phyloP scores from a whole-genome alignment of 2,329 filamentous ascomycete genomes.

The Furcasterigmium sp. region DNA sequence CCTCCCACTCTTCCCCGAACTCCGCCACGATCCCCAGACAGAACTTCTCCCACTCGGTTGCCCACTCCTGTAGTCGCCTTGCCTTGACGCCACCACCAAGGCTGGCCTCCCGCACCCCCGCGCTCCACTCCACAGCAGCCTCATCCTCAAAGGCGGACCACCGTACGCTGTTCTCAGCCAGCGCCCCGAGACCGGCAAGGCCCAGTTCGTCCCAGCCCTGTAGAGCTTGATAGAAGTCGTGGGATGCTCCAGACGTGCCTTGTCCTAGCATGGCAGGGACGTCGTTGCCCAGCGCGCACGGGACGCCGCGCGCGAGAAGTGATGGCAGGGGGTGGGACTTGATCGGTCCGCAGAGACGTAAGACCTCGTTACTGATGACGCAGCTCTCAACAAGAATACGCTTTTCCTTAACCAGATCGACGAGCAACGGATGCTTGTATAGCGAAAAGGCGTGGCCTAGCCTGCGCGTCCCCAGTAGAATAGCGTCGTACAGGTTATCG shows the following conservation, averaged over 20 bases:
- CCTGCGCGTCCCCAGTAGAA: conserved; percentile 71
- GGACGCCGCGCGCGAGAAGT: conserved; percentile 69
- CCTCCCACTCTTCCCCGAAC: conserved; percentile 53
- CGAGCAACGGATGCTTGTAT: conserved; percentile 76
- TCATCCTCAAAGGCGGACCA: conserved; percentile 81
- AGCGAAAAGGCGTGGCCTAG: conserved; percentile 79
- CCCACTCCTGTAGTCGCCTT: conserved; percentile 65
- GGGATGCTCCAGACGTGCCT: conserved; percentile 68
- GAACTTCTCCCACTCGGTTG: conserved; percentile 71
- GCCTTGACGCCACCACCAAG: conserved; percentile 64
- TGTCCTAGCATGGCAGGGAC: conserved; percentile 77
- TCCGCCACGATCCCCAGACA: conserved; percentile 78
- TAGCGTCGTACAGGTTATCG: conserved; percentile 70
- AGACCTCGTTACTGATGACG: conserved; percentile 68
- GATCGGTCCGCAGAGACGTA: conserved; percentile 65
- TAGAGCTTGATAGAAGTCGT: conserved; percentile 82
- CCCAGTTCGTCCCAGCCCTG: conserved; percentile 82
- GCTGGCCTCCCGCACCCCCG: conserved; percentile 64
- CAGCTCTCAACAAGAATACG: conserved; percentile 77
- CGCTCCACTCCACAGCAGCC: conserved; percentile 58
- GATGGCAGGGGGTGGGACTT: conserved; percentile 70
- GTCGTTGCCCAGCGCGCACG: conserved; percentile 74
- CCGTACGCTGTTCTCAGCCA: conserved; percentile 80
- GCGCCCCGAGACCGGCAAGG: conserved; percentile 67
- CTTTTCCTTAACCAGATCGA: conserved; percentile 77